Evolutionary conservation across 2,329 filamentous ascomycete genomes (phyloP).

Genomic region (Pseudopithomyces chartarum): DNA sequence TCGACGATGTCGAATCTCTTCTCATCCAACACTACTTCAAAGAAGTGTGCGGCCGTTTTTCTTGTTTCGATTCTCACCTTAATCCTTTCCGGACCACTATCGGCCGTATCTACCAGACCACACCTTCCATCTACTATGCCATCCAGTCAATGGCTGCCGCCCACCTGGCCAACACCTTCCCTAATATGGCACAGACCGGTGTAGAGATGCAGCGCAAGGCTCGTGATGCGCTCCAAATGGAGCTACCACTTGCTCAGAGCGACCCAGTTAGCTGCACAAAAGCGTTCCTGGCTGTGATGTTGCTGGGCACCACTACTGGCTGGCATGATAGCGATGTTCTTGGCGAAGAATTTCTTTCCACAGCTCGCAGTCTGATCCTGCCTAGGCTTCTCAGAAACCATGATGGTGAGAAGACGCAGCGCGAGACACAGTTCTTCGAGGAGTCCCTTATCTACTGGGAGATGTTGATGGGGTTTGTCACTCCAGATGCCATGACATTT

Average conservation of each 20-base stretch:
- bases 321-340: slow-evolving; percentile 64
- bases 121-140: slow-evolving; percentile 62
- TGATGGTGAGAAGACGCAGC: slow-evolving; percentile 37
- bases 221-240: slow-evolving; percentile 56
- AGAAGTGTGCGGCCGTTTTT: slow-evolving; percentile 65
- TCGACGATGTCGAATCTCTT: slow-evolving; percentile 57
- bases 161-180: slow-evolving; percentile 63
- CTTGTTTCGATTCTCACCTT: slow-evolving; percentile 66
- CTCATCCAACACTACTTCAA: slow-evolving; percentile 69
- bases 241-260: slow-evolving; percentile 51
- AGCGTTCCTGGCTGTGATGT: slow-evolving; percentile 61
- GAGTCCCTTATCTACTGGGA: slow-evolving; percentile 64
- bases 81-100: slow-evolving; percentile 67
- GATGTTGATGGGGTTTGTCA: slow-evolving; percentile 62
- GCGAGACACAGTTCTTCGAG: slow-evolving; percentile 57
- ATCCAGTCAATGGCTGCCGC: slow-evolving; percentile 69
- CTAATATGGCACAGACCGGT: slow-evolving; percentile 56
- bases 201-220: slow-evolving; percentile 59
- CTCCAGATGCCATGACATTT: slow-evolving; percentile 47
- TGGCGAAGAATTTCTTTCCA: slow-evolving; percentile 59
- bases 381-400: slow-evolving; percentile 50
- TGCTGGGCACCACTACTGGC: slow-evolving; percentile 63
- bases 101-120: slow-evolving; percentile 62
- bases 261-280: slow-evolving; percentile 52
- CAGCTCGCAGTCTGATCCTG: slow-evolving; percentile 49